These are phyloP conservation scores for Aciculoconidium aculeatum DNA, from an alignment of 805 yeast genomes.

Conservation along the genomic window DNA sequence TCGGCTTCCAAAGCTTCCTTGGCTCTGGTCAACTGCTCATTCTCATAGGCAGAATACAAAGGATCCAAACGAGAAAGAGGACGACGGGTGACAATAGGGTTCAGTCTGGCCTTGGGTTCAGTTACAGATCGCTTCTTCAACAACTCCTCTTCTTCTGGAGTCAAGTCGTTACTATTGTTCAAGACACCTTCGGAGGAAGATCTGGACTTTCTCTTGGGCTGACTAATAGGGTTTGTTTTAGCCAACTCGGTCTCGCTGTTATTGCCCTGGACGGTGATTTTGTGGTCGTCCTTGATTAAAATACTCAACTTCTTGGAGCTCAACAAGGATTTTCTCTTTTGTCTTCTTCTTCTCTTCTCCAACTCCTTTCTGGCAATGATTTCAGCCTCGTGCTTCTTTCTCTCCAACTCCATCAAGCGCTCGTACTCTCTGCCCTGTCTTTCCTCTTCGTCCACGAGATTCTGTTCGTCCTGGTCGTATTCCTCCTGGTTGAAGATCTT, in stretches of 20 bases:
- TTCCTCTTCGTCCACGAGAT: conserved; percentile 38
- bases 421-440: conserved; percentile 40
- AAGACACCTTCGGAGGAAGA: conserved; percentile 30
- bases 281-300: conserved; percentile 29
- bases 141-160: conserved; percentile 39
- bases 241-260: conserved; percentile 18
- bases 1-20: conserved; percentile 38
- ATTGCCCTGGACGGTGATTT: too few relatives aligned
- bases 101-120: conserved; percentile 30
- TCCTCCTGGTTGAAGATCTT: conserved; percentile 67
- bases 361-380: conserved; percentile 40
- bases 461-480: conserved; percentile 45
- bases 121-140: conserved; percentile 44
- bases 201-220: conserved; percentile 36
- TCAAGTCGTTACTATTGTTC: conserved; percentile 29
- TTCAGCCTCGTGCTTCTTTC: conserved; percentile 49
- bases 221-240: conserved; percentile 23
- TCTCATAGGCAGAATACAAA: conserved; percentile 46
- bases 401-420: conserved; percentile 40
- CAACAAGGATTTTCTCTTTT: conserved; percentile 35
- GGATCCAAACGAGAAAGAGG: conserved; percentile 57
- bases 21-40: conserved; percentile 39
- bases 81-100: conserved; percentile 42
- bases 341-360: conserved; percentile 41
- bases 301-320: conserved; percentile 33